Base-by-base conservation (phyloP, 1,284 basidiomycete species). In the Ustilago bromivora region DNA sequence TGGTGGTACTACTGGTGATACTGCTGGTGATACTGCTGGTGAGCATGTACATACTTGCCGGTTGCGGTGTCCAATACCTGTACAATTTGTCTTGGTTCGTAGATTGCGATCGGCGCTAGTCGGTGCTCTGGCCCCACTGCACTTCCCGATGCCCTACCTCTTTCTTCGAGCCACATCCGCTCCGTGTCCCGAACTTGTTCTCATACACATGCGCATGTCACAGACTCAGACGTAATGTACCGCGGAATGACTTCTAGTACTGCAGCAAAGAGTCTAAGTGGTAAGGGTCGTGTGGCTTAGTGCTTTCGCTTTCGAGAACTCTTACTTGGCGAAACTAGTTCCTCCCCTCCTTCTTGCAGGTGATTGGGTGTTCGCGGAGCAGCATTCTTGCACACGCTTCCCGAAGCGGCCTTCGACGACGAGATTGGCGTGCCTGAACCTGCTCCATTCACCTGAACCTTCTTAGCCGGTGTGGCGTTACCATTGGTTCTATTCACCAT, bases 251-350 rank as follows among this genome's bases (percentile, higher is more conserved):
- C 4, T 6, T 52, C 47, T 51, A 28, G 57, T 8, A 51, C 51
- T 60, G 47, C 34, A 31, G 12, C 7, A 40, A 12, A 34, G 3
- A 8, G 13, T 38, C 17, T 11, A n/a, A 36, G 40, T 15, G 40
- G 13, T 7, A 43, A 43, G 13, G 36, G 40, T 9, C 35, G 19
- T 15, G 23, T 23, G 31, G 11, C 11, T 54, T 40, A 75, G 35
- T 59, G 17, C 57, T 76, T 76, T 53, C 73, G 73, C 61, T 76
- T 71, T 35, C 73, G 47, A 9, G 68, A 60, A 41, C 67, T 58
- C 38, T 58, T 69, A 6, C 49, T 61, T n/a, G 71, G 66, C 51
- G 66, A 58, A 40, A 55, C 41, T n/a, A 10, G 34, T 15, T 32
- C 51, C n/a, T 23, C 28, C 7, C 2, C 52, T 2, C 35, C 49